These are phyloP conservation scores for Verticillium tricorpus DNA, from an alignment of 2,329 filamentous ascomycete genomes.

Conservation along the genomic window DNA sequence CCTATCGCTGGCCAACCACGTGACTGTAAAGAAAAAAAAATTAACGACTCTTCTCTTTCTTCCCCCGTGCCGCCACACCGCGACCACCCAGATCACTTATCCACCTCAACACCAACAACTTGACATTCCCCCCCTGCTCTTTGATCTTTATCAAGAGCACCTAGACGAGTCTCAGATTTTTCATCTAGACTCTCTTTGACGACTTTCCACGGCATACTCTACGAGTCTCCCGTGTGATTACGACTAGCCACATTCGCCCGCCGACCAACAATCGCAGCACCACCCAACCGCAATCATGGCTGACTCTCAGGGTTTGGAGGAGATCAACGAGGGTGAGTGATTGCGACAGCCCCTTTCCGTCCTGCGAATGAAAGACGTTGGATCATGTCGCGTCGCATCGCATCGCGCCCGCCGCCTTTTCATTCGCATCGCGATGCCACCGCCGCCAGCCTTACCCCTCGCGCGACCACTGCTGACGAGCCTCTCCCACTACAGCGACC, in stretches of 20 bases:
- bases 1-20: neutral
- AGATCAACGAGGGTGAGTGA: conserved; percentile 6
- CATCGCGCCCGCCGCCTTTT: neutral
- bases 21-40: conserved; percentile 1
- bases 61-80: neutral
- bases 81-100: neutral
- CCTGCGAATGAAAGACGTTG: neutral
- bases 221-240: conserved; percentile 1
- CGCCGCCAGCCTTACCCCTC: neutral
- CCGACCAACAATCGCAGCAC: conserved; percentile 24
- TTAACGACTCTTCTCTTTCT: conserved; percentile 1
- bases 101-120: conserved; percentile 1
- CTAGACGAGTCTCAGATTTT: neutral
- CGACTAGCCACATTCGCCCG: conserved; percentile 1
- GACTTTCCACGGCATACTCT: neutral
- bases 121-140: neutral
- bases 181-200: neutral
- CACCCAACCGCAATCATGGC: conserved; percentile 84
- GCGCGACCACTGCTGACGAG: neutral
- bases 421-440: neutral
- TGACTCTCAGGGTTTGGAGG: neutral
- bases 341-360: neutral
- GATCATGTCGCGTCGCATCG: conserved; percentile 3
- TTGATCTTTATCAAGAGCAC: conserved; percentile 3
- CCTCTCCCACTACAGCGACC: conserved; percentile 27